Percentiles rank a stretch among this genome's conserved stretches.
Evolutionary conservation across 2,329 filamentous ascomycete genomes (phyloP).

Genomic region (Aaosphaeria arxii): DNA sequence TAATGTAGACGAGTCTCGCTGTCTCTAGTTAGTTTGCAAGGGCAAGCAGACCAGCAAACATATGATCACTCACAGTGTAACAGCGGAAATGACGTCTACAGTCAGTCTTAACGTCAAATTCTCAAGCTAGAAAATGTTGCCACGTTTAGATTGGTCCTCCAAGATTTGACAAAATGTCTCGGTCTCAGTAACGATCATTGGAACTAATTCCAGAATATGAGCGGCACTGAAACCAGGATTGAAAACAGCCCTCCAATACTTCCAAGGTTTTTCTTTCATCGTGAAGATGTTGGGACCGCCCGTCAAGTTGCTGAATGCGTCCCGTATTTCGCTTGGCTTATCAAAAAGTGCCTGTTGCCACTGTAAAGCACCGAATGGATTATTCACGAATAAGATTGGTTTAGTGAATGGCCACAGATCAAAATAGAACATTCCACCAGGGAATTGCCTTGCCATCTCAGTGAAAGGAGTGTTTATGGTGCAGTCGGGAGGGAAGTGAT

Average conservation of each 20-base stretch:
- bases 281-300: slow-evolving; percentile 8
- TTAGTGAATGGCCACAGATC: not conserved
- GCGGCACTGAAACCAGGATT: slow-evolving; percentile 13
- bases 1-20: slow-evolving; percentile 7
- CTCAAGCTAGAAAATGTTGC: slow-evolving; percentile 12
- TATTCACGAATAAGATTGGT: not conserved
- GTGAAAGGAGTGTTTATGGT: not conserved
- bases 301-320: not conserved
- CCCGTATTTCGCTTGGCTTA: slow-evolving; percentile 8
- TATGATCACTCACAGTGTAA: slow-evolving; percentile 12
- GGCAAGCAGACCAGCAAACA: not conserved
- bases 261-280: slow-evolving; percentile 8
- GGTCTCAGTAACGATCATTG: slow-evolving; percentile 13
- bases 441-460: not conserved
- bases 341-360: slow-evolving; percentile 12
- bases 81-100: slow-evolving; percentile 15
- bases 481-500: not conserved
- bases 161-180: slow-evolving; percentile 11
- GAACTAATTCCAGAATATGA: slow-evolving; percentile 3
- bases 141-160: slow-evolving; percentile 3
- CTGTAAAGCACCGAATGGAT: not conserved
- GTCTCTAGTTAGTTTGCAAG: not conserved
- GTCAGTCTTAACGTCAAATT: slow-evolving; percentile 10
- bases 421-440: not conserved
- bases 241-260: slow-evolving; percentile 10